Evolutionary conservation across 2,329 filamentous ascomycete species (phyloP), one percentile per base, ranked within the genome.

Genomic region (Fusarium vanettenii): DNA sequence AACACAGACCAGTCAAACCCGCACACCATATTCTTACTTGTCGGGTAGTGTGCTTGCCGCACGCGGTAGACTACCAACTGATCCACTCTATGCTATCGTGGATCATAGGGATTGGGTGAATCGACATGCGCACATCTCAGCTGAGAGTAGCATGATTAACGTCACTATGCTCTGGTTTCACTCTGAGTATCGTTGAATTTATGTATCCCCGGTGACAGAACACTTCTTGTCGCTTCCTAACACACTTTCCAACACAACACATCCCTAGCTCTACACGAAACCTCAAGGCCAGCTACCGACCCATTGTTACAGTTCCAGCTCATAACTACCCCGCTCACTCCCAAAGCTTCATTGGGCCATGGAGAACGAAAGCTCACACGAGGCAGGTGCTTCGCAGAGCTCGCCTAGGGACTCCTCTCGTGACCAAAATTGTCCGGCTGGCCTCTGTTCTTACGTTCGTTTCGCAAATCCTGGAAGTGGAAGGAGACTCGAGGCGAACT

Each of bases 391-490:
- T 11, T 18, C 37, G 4, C 18, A n/a, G 37, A 41, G 37, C 37
- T 41, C 9, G 18, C 10, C 37, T n/a, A 41, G 37, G 37, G 9
- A 3, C 16, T 9, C 8, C 16, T 41, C 37, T 6, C 18, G 10
- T 9, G 18, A 10, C 37, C 9, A 41, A 41, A 41, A 41, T 11
- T 41, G 37, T n/a, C 37, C 9, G 18, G 37, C 18, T n/a, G 10
- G 9, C 37, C 18, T 41, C 37, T 41, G 37, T n/a, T 41, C 37
- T 41, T 41, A n/a, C 11, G 4, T n/a, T 11, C 2, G 2, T n/a
- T 41, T 1, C 10, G 8, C 9, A 41, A 4, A 1, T 1, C 11
- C n/a, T 2, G 0, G 6, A 5, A n/a, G 1, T 2, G n/a, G 18
- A 41, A 2, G 8, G 37, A 41, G 9, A n/a, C n/a, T 31, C 29